Percentiles rank a stretch among this genome's conserved stretches.
Conservation (phyloP, 148 eudicot genomes). For the Fallopia convolvulus region DNA sequence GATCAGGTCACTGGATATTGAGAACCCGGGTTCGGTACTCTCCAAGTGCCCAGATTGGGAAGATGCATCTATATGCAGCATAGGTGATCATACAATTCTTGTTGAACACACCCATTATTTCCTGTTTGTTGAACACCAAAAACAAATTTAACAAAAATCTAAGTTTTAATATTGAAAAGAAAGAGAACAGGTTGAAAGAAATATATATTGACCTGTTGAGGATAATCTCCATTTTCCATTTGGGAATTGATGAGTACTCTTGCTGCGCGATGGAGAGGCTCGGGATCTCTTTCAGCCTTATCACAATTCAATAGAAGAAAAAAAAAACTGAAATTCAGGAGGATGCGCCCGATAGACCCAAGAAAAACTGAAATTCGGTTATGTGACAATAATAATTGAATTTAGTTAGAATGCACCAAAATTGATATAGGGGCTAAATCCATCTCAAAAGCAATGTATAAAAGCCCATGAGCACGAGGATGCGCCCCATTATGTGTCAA, state of each 20-base stretch:
- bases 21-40: constrained; percentile 70
- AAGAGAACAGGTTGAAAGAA: constrained; percentile 2
- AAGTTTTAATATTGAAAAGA: no score
- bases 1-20: not conserved
- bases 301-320: not conserved
- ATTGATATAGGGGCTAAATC: no score
- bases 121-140: constrained; percentile 34
- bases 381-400: no score
- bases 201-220: constrained; percentile 56
- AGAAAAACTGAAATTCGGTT: no score
- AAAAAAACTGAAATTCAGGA: no score
- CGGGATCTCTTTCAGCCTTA: constrained; percentile 66
- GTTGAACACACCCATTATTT: constrained; percentile 93
- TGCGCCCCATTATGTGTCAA: no score
- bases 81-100: constrained; percentile 85
- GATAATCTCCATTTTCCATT: constrained; percentile 83
- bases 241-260: constrained; percentile 71
- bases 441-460: no score
- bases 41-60: constrained; percentile 91
- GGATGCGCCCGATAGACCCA: no score
- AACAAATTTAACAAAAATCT: no score
- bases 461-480: no score
- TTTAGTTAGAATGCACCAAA: no score
- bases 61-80: constrained; percentile 72
- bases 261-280: constrained; percentile 75